Percentiles rank a stretch among this genome's conserved stretches.
Conservation (phyloP, 208 protist genomes). For the Trypanosoma theileri region DNA sequence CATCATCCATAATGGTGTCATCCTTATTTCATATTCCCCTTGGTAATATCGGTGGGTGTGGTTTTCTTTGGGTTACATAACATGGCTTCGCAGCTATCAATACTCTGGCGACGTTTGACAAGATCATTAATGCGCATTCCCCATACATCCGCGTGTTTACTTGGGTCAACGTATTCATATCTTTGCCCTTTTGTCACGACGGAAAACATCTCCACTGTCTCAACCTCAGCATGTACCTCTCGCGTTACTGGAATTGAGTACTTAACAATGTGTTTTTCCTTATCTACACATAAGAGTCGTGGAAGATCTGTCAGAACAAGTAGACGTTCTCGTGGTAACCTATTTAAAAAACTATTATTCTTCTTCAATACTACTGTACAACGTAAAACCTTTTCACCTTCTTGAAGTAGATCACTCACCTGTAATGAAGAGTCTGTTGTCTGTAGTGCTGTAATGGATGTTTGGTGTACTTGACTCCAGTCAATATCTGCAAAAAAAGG, state of each 20-base stretch:
- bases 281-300: conserved; percentile 65
- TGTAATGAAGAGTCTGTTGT: conserved; percentile 48
- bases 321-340: conserved; percentile 25
- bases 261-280: conserved; percentile 25
- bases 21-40: too few species aligned
- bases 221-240: conserved; percentile 38
- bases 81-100: too few species aligned
- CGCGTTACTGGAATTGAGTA: conserved; percentile 34
- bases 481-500: conserved; percentile 81
- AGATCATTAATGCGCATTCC: conserved; percentile 41
- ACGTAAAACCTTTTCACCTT: conserved; percentile 54
- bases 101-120: conserved; percentile 4
- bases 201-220: conserved; percentile 34
- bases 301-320: conserved; percentile 70
- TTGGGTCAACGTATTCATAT: conserved; percentile 40
- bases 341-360: neutral
- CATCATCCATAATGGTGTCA: too few species aligned
- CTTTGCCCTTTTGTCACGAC: conserved; percentile 16
- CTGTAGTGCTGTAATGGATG: conserved; percentile 42
- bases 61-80: too few species aligned
- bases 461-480: conserved; percentile 53
- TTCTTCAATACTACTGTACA: conserved; percentile 45
- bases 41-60: too few species aligned
- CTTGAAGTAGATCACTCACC: conserved; percentile 38
- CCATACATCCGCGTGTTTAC: conserved; percentile 49